phyloP scores from a whole-genome alignment of 495 filamentous ascomycete species.

The Lasiosphaeriaceae sp. region DNA sequence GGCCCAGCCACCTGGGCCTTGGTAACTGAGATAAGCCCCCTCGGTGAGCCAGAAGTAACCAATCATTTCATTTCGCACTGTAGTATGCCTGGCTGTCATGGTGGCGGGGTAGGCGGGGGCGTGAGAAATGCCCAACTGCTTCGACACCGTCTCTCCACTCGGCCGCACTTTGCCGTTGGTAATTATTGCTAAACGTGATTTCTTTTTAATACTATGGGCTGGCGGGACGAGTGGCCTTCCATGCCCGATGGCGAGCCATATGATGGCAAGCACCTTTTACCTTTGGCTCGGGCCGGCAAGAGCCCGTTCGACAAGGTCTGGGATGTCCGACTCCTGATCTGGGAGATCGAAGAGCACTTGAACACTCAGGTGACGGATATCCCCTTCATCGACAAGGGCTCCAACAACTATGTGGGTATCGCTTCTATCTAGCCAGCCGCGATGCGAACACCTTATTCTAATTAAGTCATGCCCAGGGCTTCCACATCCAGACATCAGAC shows the following conservation, averaged over 20 bases:
- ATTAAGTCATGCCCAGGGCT: neutral
- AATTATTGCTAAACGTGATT: too few relatives aligned
- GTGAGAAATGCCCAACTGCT: too few relatives aligned
- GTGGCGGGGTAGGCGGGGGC: too few relatives aligned
- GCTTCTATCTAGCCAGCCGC: neutral
- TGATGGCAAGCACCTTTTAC: slow-evolving; percentile 23
- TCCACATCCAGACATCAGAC: slow-evolving; percentile 23
- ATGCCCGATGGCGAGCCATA: slow-evolving; percentile 24
- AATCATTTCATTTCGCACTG: too few relatives aligned
- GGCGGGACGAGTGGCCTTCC: slow-evolving; percentile 23
- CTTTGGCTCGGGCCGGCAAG: slow-evolving; percentile 21
- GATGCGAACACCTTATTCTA: neutral
- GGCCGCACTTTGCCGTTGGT: too few relatives aligned
- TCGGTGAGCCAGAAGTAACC: too few relatives aligned
- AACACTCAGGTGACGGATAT: slow-evolving; percentile 23
- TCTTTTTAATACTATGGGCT: slow-evolving; percentile 5
- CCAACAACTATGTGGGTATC: slow-evolving; percentile 27
- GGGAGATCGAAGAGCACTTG: slow-evolving; percentile 29
- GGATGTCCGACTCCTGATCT: slow-evolving; percentile 28
- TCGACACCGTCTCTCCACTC: too few relatives aligned
- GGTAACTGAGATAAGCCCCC: too few relatives aligned
- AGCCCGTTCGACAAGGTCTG: slow-evolving; percentile 20
- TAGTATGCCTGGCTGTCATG: too few relatives aligned
- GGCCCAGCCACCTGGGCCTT: too few relatives aligned
- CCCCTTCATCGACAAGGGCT: slow-evolving; percentile 20